Conservation (phyloP, 805 yeast genomes). For the Candida verbasci region DNA sequence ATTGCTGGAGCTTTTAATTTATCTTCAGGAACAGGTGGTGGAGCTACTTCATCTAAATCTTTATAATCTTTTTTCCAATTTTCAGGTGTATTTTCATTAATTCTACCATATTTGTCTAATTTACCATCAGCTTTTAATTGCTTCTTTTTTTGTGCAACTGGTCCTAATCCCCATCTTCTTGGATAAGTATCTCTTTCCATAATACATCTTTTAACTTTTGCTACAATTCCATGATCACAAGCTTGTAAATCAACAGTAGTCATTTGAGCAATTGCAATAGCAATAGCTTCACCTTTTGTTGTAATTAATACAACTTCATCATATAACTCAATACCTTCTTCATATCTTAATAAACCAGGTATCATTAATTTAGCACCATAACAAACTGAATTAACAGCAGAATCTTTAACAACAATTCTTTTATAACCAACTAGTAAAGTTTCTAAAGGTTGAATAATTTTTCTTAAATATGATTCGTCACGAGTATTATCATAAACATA, state of each 20-base stretch:
- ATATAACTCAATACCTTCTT: slow-evolving; percentile 93
- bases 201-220: slow-evolving; percentile 97
- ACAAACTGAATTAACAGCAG: slow-evolving; percentile 97
- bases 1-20: slow-evolving; percentile 45
- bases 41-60: slow-evolving; percentile 56
- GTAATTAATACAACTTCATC: slow-evolving; percentile 98
- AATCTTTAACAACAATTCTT: slow-evolving; percentile 89
- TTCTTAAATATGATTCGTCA: slow-evolving; percentile 93
- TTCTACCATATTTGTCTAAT: slow-evolving; percentile 92
- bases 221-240: slow-evolving; percentile 98
- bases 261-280: slow-evolving; percentile 98
- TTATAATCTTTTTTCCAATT: slow-evolving; percentile 86
- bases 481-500: slow-evolving; percentile 96
- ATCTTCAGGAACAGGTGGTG: slow-evolving; percentile 55
- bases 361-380: slow-evolving; percentile 99
- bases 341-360: slow-evolving; percentile 96
- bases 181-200: slow-evolving; percentile 99
- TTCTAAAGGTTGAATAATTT: slow-evolving; percentile 92
- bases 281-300: slow-evolving; percentile 99
- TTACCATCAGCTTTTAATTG: slow-evolving; percentile 96
- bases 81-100: slow-evolving; percentile 89
- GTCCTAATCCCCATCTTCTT: slow-evolving; percentile 99
- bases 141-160: slow-evolving; percentile 97
- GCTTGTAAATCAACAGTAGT: slow-evolving; percentile 93
- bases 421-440: slow-evolving; percentile 90